phyloP scores from a whole-genome alignment of 1,139 yeast species.

The Diutina neorugosa region DNA sequence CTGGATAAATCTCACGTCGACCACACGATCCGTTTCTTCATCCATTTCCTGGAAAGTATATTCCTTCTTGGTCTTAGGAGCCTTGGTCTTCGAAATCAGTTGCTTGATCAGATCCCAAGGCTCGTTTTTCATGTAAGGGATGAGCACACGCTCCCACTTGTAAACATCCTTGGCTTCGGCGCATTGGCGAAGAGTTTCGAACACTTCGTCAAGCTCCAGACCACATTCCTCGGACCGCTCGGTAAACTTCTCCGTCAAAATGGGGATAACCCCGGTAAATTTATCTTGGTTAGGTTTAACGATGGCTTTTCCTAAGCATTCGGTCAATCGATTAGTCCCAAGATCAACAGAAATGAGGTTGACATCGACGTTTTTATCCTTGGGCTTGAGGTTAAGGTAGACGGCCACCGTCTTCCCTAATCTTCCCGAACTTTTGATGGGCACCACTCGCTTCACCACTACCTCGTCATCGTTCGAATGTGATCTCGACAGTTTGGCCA shows the following conservation, averaged over 20 bases:
- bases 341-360: constrained; percentile 44
- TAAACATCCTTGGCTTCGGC: constrained; percentile 12
- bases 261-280: constrained; percentile 17
- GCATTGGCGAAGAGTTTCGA: constrained; percentile 13
- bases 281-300: constrained; percentile 8
- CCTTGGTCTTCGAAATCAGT: constrained; percentile 4
- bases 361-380: constrained; percentile 31
- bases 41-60: constrained; percentile 3
- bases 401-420: constrained; percentile 27
- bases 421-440: neutral
- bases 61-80: constrained; percentile 5
- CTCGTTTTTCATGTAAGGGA: constrained; percentile 22
- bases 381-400: constrained; percentile 27
- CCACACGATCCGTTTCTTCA: constrained; percentile 40
- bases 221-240: constrained; percentile 11
- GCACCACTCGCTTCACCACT: neutral
- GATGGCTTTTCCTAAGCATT: constrained; percentile 60
- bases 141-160: constrained; percentile 21
- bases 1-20: constrained; percentile 48
- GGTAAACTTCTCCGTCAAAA: constrained; percentile 11
- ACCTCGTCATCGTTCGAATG: neutral
- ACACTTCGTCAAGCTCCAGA: constrained; percentile 16
- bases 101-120: neutral
- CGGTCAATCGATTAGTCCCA: constrained; percentile 61
- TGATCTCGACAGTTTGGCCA: constrained; percentile 6